Evolutionary conservation across 371 early-diverging fungal genomes (phyloP), one percentile per base, ranked within the genome.

Genomic region (Coemansia sp.): DNA sequence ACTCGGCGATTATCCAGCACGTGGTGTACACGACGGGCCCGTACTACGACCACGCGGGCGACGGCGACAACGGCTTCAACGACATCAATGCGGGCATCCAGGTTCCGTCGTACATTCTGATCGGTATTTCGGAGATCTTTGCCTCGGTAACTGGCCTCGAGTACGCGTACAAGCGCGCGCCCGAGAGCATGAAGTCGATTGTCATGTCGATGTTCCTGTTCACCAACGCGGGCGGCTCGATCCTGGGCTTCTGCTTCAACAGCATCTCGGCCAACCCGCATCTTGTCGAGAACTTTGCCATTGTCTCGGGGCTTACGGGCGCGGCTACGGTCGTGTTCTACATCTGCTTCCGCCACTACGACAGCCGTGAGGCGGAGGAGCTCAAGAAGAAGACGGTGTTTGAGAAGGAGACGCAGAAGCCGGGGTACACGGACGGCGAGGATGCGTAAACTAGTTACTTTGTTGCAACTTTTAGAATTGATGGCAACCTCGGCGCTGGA

Each of bases 141-240:
- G 82, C 89, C 0, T 86, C 88, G 26, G 83, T 87, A 49, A 88
- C 89, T 5, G 90, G 90, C 57, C 81, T 87, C 26, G 91, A 90
- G 80, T 89, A 86, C 63, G 91, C 91, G 9, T 90, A 84, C 85
- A 86, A 84, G 76, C 84, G 86, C 58, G 90, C 91, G 9, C 84
- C 89, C 30, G 81, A 81, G 14, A 82, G 82, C 55, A 87, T 90
- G 86, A 89, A 89, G 79, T 88, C 89, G 0, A 81, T 89, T 43
- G 88, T 89, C 50, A 87, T 88, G 85, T 80, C 89, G 9, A 58
- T 88, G 42, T 90, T 86, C 81, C 77, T 90, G 77, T 79, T 89
- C 62, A 85, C 90, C n/a, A 77, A 77, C 43, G 57, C 61, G 30
- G 68, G 66, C 36, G 77, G 77, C n/a, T 65, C 72, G 16, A 57